Evolutionary conservation across 495 filamentous ascomycete genomes (phyloP).

Genomic region (Bryoglossum gracile): DNA sequence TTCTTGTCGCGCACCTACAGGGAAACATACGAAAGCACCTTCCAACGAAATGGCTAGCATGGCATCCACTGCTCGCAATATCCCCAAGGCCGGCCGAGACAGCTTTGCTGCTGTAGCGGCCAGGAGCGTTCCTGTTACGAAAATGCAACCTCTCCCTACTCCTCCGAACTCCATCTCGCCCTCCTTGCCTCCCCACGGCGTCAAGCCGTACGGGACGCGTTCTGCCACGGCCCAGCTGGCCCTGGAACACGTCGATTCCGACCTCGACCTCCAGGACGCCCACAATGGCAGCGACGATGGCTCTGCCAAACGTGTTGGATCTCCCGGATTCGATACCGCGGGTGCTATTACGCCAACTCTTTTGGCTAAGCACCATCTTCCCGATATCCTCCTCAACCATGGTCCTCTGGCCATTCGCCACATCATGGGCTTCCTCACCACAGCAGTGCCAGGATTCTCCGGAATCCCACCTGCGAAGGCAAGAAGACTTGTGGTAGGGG

Average conservation of each 20-base stretch:
- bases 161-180: conserved; percentile 96
- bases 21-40: conserved; percentile 34
- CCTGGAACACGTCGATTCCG: conserved; percentile 71
- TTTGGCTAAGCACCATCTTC: conserved; percentile 86
- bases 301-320: conserved; percentile 32
- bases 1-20: conserved; percentile 26
- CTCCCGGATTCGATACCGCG: conserved; percentile 57
- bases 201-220: conserved; percentile 37
- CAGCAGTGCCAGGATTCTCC: conserved; percentile 87
- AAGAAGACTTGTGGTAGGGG: conserved; percentile 76
- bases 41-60: conserved; percentile 51
- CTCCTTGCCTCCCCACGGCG: conserved; percentile 72
- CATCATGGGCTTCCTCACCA: conserved; percentile 87
- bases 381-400: conserved; percentile 80
- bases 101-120: conserved; percentile 27
- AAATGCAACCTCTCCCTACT: conserved; percentile 66
- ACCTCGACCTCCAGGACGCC: conserved; percentile 74
- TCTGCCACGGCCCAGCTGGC: conserved; percentile 35
- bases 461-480: conserved; percentile 88
- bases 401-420: conserved; percentile 91
- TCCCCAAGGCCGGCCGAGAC: conserved; percentile 43
- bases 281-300: conserved; percentile 22
- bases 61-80: conserved; percentile 57
- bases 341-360: conserved; percentile 80
- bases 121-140: conserved; percentile 26